Percentiles rank a stretch among this genome's conserved stretches.
Evolutionary conservation across 768 basidiomycete species (phyloP).

Genomic region (Pisolithus sp.): DNA sequence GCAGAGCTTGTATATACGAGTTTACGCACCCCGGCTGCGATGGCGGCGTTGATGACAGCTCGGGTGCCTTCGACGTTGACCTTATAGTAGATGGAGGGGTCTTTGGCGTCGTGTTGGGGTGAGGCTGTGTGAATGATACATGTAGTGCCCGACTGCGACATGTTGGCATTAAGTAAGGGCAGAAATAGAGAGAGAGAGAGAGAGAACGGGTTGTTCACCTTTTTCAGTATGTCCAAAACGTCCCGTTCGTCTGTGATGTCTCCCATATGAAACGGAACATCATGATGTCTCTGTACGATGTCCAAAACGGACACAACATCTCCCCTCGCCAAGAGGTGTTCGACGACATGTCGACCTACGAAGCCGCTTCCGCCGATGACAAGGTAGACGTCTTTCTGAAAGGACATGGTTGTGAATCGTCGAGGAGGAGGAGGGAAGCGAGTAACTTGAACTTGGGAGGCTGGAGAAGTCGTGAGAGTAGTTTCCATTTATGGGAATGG

Average conservation of each 20-base stretch:
- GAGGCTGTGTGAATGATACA: conserved; percentile 97
- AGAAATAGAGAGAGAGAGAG: background rate
- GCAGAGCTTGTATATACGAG: conserved; percentile 94
- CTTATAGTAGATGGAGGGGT: conserved; percentile 73
- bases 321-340: conserved; percentile 71
- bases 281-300: conserved; percentile 84
- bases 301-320: conserved; percentile 85
- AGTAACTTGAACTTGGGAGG: too few relatives aligned
- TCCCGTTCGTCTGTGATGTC: conserved; percentile 78
- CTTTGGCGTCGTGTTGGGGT: conserved; percentile 59
- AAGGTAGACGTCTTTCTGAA: conserved; percentile 62
- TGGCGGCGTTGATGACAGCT: conserved; percentile 76
- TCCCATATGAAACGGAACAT: conserved; percentile 81
- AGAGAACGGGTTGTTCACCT: conserved; percentile 38
- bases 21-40: conserved; percentile 66
- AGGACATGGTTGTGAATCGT: too few relatives aligned
- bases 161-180: background rate
- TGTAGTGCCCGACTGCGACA: conserved; percentile 66
- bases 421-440: too few relatives aligned
- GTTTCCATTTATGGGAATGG: too few relatives aligned
- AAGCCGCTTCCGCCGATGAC: conserved; percentile 96
- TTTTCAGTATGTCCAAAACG: conserved; percentile 65
- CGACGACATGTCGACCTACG: conserved; percentile 85
- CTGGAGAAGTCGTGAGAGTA: too few relatives aligned
- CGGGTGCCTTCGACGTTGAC: conserved; percentile 93